Base-by-base conservation (phyloP, 2,329 filamentous ascomycete species). In the Colletotrichum sublineola region DNA sequence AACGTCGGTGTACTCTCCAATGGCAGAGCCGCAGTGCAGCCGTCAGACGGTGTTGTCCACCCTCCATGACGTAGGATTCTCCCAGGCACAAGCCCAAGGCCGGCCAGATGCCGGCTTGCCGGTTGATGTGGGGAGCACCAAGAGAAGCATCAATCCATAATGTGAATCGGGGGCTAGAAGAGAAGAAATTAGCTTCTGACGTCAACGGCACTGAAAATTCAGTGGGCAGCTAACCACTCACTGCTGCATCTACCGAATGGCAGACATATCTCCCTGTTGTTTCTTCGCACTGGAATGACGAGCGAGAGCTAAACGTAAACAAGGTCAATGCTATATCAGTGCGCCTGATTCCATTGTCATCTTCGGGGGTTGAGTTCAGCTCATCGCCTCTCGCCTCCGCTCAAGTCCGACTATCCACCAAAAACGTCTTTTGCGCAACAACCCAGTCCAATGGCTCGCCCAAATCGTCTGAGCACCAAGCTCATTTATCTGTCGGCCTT, bases 401-500 rank as follows among this genome's bases (percentile, higher is more conserved):
- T 24, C 18, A 50, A 68, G 29, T 53, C 24, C 56, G 36, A 44
- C 18, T 40, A n/a, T 33, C 40, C 53, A 33, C 63, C 36, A 33
- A 40, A 33, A 40, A 24, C 20, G 24, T 48, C 24, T 42, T 52
- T 40, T 40, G 33, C 18, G 36, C 44, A 24, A n/a, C 44, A 24
- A n/a, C 53, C 31, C 31, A 9, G 58, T 31, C 55, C 29, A 12
- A 71, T 70, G 62, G 67, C 67, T 46, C 67, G 38, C 44, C 61
- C 44, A 33, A 53, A 58, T 18, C 40, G 38, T 12, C 60, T 72
- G 57, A 29, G 64, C 69, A 29, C 31, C 52, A 68, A 46, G 44
- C 58, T 72, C 58, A 38, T 72, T 31, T 58, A 33, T 5, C 20
- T 60, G n/a, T 64, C 68, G 48, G 56, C 68, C 5, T 46, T 71